A percentile compares a stretch with the other conserved stretches of the same genome.
Evolutionary conservation across 1,284 basidiomycete species (phyloP).

Genomic region (Trichosporon ovoides): DNA sequence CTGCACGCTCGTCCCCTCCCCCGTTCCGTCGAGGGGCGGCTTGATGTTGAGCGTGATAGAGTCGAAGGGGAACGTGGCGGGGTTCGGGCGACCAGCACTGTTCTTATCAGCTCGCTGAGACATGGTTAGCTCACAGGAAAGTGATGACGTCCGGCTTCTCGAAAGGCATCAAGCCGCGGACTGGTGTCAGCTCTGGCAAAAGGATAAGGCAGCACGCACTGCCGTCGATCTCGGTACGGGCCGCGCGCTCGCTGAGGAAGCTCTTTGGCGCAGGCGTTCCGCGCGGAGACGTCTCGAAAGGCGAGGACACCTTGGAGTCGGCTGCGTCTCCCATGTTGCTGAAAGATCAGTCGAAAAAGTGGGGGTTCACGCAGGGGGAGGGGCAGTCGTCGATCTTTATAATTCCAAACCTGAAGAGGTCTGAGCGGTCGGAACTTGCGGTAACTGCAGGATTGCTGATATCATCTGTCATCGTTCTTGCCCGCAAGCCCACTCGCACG

Average conservation of each 20-base stretch:
- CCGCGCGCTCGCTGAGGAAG: slow-evolving; percentile 28
- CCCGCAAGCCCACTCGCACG: too few relatives aligned
- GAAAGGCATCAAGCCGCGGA: slow-evolving; percentile 64
- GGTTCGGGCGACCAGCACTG: slow-evolving; percentile 65
- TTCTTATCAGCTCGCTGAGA: slow-evolving; percentile 18
- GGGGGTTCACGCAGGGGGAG: too few relatives aligned
- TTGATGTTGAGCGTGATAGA: slow-evolving; percentile 58
- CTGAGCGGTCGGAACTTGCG: too few relatives aligned
- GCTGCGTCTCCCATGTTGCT: background rate
- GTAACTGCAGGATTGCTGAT: too few relatives aligned
- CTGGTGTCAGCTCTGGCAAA: slow-evolving; percentile 32
- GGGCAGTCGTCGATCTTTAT: too few relatives aligned
- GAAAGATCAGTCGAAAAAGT: too few relatives aligned
- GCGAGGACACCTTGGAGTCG: slow-evolving; percentile 20
- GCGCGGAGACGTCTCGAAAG: slow-evolving; percentile 10
- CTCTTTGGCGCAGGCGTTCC: background rate
- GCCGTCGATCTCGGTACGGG: slow-evolving; percentile 30
- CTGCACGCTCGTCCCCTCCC: slow-evolving; percentile 47
- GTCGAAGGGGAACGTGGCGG: slow-evolving; percentile 82
- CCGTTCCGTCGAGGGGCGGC: slow-evolving; percentile 49
- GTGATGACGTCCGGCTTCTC: slow-evolving; percentile 80
- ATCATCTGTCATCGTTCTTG: too few relatives aligned
- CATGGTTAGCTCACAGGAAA: slow-evolving; percentile 55
- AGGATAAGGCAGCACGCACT: slow-evolving; percentile 23
- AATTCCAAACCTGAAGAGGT: too few relatives aligned